Evolutionary conservation across 2,329 filamentous ascomycete species (phyloP).

Genomic region (Cercospora sojina): DNA sequence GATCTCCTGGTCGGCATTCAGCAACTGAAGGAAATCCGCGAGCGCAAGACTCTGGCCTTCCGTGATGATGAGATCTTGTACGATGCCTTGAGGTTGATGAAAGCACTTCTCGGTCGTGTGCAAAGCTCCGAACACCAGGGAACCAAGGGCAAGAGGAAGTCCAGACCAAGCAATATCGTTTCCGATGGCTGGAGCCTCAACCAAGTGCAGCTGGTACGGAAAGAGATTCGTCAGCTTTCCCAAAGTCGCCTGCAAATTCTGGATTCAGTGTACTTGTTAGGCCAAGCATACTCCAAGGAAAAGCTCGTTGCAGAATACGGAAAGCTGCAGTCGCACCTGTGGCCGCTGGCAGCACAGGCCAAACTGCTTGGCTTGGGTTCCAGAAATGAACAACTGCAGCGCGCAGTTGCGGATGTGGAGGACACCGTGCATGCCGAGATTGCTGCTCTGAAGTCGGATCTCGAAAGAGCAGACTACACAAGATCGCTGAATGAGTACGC

Average conservation of each 20-base stretch:
- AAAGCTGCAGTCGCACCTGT: not conserved
- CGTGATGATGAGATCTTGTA: not conserved
- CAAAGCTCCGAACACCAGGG: not conserved
- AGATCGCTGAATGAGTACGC: not conserved
- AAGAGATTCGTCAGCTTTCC: not conserved
- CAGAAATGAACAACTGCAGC: not conserved
- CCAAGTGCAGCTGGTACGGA: not conserved
- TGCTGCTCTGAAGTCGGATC: not conserved
- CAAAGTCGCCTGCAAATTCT: constrained; percentile 1
- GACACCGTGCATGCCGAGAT: not conserved
- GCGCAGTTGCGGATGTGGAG: not conserved
- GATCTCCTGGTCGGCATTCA: not conserved
- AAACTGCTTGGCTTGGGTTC: not conserved
- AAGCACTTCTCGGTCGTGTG: not conserved
- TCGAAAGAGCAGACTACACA: not conserved
- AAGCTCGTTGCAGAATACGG: constrained; percentile 1
- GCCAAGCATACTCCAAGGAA: not conserved
- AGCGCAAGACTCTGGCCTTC: not conserved
- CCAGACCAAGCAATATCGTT: not conserved
- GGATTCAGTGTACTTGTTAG: not conserved
- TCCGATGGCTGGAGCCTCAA: not conserved
- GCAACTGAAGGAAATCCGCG: not conserved
- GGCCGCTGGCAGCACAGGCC: not conserved
- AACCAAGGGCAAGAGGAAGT: not conserved
- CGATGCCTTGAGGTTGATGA: not conserved